These are phyloP conservation scores for Chlorella sp. DNA, from an alignment of 139 green algal genomes.

Conservation along the genomic window DNA sequence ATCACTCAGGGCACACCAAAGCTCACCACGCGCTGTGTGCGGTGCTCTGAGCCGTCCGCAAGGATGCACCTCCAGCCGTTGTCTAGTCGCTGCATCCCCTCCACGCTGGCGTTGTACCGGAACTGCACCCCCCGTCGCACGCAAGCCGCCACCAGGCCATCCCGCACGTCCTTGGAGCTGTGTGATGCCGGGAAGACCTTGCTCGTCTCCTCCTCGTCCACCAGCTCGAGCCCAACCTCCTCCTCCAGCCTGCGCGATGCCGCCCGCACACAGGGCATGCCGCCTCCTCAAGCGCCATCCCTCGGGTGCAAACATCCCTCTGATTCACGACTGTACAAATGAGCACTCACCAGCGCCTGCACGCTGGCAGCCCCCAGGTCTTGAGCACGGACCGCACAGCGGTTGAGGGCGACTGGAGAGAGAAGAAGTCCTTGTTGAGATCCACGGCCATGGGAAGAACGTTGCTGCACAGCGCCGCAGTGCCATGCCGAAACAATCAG, in stretches of 20 bases:
- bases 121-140: too few relatives aligned
- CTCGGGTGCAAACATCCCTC: neutral
- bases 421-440: constrained; percentile 62
- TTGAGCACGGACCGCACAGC: constrained; percentile 60
- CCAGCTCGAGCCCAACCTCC: constrained; percentile 60
- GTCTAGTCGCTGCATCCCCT: too few relatives aligned
- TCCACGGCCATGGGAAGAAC: constrained; percentile 64
- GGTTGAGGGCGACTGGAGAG: constrained; percentile 37
- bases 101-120: too few relatives aligned
- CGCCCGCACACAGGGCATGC: too few relatives aligned
- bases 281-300: too few relatives aligned
- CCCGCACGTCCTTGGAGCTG: neutral
- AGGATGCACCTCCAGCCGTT: too few relatives aligned
- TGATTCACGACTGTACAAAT: neutral
- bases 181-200: neutral
- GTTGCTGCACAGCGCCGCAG: constrained; percentile 66
- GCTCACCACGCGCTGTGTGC: too few relatives aligned
- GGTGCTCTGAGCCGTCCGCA: too few relatives aligned
- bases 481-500: too few relatives aligned
- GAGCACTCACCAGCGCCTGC: constrained; percentile 42
- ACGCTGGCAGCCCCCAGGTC: constrained; percentile 65
- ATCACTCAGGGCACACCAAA: too few relatives aligned
- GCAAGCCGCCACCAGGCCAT: neutral
- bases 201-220: constrained; percentile 53
- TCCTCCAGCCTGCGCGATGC: constrained; percentile 42